Evolutionary conservation across 768 basidiomycete genomes (phyloP), one percentile per base, ranked within the genome.

Genomic region (Boletus subcaerulescens): DNA sequence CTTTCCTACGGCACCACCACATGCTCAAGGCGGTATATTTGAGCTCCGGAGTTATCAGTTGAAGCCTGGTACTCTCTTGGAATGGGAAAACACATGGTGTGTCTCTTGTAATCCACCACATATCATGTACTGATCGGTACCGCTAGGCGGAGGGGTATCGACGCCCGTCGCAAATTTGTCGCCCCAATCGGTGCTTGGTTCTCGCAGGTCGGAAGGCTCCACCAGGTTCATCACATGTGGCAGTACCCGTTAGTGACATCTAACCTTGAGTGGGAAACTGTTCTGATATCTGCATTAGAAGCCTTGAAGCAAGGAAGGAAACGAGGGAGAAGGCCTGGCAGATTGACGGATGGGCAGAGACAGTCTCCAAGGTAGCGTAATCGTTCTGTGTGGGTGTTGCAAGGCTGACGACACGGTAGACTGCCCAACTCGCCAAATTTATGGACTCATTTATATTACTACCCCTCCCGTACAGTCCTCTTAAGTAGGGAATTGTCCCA

Each of bases 141-240:
- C 48, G 17, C 52, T 57, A 94, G 93, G 96, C 84, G 94, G 57
- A 81, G 80, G 67, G 97, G 97, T 11, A 91, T 99, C 45, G 96
- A 98, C 66, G 97, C 97, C 12, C 85, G 97, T 48, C 80, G 87
- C 57, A 85, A 88, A 69, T 89, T 89, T 65, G 87, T 96, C 51
- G 82, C 83, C 53, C 95, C 91, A 42, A 82, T 91, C 13, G 93
- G 91, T 29, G 89, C 90, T n/a, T 93, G 91, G 91, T 95, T 91
- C 73, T 89, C 89, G 52, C 91, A 93, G 70, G 78, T 91, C 45
- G 91, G 91, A 48, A 80, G 87, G 45, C 76, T 92, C 50, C 88
- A 92, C 66, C 82, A 91, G 60, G 96, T 97, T 9, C 91, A 98
- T 68, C 96, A 98, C 73, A 82, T 98, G 74, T 98, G 96, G 96